Base-by-base conservation (phyloP, 2,329 filamentous ascomycete species). In the Clarireedia sp. region DNA sequence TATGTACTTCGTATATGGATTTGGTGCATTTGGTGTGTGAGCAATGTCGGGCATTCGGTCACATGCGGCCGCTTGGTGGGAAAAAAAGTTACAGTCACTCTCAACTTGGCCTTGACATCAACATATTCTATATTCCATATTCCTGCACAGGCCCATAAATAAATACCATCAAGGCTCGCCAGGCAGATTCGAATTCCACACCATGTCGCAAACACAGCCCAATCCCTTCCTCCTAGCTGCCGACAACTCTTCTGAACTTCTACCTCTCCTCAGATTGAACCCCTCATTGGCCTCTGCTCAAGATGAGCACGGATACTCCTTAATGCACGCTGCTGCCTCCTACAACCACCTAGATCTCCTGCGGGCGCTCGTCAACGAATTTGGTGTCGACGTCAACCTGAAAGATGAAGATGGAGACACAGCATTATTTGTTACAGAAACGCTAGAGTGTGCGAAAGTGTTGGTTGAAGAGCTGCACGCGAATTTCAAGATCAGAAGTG, bases 351-450 rank as follows among this genome's bases (percentile, higher is more conserved):
- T 89, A 37, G 81, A 87, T 54, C 83, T 99, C 16, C 79, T 96
- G 16, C 85, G 87, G 57, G 72, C 82, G 0, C 79, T 99, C 5
- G 77, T 96, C 26, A 76, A 76, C 47, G 88, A 92, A 36, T 89
- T 91, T 71, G 73, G 83, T 12, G 91, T 92, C 23, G 76, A 91
- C 58, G 81, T 90, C 48, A 86, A 96, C 68, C 75, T 96, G 51
- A 81, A 80, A 62, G 94, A 99, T 68, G 89, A 96, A 70, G 94
- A 99, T 69, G 82, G 85, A 55, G 94, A 99, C 73, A 96, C 92
- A 1, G 87, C 92, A n/a, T 76, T 99, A 4, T 99, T 96, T 67
- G 89, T 90, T n/a, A 83, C 85, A 26, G 94, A 99, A 72, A 89
- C 83, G 0, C 76, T 87, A 48, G 85, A 88, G 3, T 85, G 90